Conservation (phyloP, 2,329 filamentous ascomycete species). For the Trichoderma cornu-damae region DNA sequence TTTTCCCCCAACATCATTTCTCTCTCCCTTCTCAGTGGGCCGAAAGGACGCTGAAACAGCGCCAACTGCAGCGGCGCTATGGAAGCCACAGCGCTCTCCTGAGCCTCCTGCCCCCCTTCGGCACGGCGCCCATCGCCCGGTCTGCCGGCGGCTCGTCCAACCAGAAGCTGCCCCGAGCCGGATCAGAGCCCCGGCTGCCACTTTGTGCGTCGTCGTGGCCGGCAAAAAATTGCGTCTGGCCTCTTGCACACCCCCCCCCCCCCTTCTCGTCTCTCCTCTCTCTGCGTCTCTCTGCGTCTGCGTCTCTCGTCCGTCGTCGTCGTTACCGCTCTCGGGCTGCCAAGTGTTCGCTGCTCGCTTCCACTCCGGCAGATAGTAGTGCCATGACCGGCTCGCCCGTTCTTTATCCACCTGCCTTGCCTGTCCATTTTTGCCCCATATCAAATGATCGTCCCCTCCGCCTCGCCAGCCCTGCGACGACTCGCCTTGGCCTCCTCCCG, state of each 20-base stretch:
- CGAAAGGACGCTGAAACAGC: background rate
- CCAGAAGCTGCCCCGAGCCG: background rate
- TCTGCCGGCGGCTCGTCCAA: conserved; percentile 9
- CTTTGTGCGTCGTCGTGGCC: background rate
- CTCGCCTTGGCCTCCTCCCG: conserved; percentile 17
- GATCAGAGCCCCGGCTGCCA: conserved; percentile 6
- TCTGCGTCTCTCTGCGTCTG: background rate
- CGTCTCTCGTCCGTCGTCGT: background rate
- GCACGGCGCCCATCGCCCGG: conserved; percentile 6
- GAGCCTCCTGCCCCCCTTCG: background rate
- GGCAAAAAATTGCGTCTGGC: background rate
- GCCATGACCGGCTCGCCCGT: background rate
- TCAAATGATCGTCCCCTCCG: conserved; percentile 19
- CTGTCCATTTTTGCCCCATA: background rate
- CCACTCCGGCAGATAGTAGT: background rate
- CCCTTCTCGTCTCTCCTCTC: background rate
- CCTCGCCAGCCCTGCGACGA: conserved; percentile 22
- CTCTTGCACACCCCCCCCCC: background rate
- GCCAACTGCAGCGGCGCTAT: background rate
- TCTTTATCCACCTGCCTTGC: background rate
- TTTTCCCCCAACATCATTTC: too few relatives aligned
- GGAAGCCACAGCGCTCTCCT: background rate
- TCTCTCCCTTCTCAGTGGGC: too few relatives aligned
- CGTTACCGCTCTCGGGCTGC: background rate
- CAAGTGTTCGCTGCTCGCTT: background rate